Percentiles rank a stretch among this genome's conserved stretches.
phyloP scores from a whole-genome alignment of 345 rosid species.

The Dimocarpus longan region DNA sequence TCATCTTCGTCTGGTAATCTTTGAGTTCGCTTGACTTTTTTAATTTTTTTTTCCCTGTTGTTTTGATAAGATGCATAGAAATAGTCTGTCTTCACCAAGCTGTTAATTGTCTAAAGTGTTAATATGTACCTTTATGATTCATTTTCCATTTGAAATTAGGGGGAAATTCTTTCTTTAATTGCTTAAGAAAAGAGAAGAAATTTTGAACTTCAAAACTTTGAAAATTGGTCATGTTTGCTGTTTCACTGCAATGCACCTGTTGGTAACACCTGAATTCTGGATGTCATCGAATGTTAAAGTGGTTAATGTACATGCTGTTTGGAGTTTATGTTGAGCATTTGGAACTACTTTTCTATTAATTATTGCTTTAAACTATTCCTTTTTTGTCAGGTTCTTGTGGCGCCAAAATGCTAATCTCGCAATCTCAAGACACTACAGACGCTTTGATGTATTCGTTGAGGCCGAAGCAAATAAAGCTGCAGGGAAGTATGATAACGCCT shows the following conservation, averaged over 20 bases:
- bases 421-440: conserved; percentile 79
- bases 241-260: conserved; percentile 3
- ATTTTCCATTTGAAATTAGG: background rate
- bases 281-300: background rate
- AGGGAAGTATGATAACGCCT: conserved; percentile 72
- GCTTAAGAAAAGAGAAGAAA: background rate
- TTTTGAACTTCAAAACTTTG: background rate
- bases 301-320: background rate
- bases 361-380: background rate
- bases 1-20: background rate
- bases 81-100: background rate
- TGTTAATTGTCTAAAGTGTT: background rate
- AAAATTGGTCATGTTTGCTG: conserved; percentile 4
- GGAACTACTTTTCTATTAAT: background rate
- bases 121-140: background rate
- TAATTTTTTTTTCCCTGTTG: background rate
- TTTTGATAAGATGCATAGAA: background rate
- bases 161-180: background rate
- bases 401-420: conserved; percentile 73
- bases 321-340: background rate
- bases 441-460: conserved; percentile 84
- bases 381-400: conserved; percentile 72
- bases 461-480: conserved; percentile 96
- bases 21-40: background rate
- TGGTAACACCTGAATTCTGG: conserved; percentile 1